phyloP scores from a whole-genome alignment of 441 rosid genomes.

The Erodium texanum region DNA sequence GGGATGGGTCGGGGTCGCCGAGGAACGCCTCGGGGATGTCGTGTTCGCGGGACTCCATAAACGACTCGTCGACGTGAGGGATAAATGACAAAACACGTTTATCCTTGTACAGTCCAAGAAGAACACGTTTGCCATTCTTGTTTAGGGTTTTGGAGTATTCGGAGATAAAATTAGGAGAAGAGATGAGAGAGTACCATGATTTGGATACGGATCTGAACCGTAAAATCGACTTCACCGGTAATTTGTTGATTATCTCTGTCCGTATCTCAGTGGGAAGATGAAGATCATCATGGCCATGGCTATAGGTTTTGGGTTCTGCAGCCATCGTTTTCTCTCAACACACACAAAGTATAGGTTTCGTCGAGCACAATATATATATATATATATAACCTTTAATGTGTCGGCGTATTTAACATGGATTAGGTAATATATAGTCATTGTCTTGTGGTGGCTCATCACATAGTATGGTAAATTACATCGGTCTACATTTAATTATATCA shows the following conservation, averaged over 20 bases:
- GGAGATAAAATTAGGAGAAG: not conserved
- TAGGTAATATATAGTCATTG: no score
- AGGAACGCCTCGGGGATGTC: not conserved
- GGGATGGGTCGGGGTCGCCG: no score
- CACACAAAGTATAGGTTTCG: no score
- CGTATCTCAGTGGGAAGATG: not conserved
- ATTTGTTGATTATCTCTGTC: not conserved
- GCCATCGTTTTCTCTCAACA: no score
- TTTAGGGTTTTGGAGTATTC: not conserved
- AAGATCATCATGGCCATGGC: no score
- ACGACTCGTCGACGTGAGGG: not conserved
- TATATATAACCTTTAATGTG: no score
- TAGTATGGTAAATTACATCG: no score
- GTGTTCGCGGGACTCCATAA: not conserved
- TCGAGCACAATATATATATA: no score
- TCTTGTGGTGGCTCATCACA: no score
- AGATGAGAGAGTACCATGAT: not conserved
- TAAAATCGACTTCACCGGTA: not conserved
- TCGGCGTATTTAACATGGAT: no score
- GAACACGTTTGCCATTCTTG: not conserved
- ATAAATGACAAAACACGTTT: not conserved
- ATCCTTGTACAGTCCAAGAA: not conserved
- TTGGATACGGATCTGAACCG: not conserved
- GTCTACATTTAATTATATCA: no score
- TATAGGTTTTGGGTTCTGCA: no score